These are phyloP conservation scores for Ascochyta viciae-villosae DNA, from an alignment of 2,329 filamentous ascomycete genomes.

Conservation along the genomic window DNA sequence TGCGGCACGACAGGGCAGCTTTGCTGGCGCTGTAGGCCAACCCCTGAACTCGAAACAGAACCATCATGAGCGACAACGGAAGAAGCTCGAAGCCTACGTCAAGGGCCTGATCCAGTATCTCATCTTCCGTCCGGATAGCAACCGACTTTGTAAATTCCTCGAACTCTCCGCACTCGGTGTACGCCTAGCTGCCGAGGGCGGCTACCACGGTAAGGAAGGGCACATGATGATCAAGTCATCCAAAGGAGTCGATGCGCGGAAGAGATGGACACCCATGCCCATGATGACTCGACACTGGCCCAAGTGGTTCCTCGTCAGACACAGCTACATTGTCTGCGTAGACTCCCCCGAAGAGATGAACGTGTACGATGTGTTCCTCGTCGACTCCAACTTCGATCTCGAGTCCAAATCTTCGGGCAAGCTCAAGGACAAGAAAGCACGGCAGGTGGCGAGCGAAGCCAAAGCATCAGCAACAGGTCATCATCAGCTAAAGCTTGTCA, in stretches of 20 bases:
- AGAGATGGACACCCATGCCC: constrained; percentile 77
- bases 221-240: constrained; percentile 90
- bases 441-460: constrained; percentile 70
- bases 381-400: constrained; percentile 86
- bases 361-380: constrained; percentile 97
- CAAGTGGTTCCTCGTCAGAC: constrained; percentile 97
- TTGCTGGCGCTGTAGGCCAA: constrained; percentile 48
- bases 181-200: constrained; percentile 90
- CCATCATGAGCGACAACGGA: constrained; percentile 82
- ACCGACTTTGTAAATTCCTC: constrained; percentile 92
- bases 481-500: constrained; percentile 86
- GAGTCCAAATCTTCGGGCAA: constrained; percentile 68
- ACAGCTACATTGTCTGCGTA: constrained; percentile 98
- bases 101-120: constrained; percentile 95
- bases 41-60: constrained; percentile 56
- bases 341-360: constrained; percentile 99
- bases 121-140: constrained; percentile 95
- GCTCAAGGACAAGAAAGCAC: constrained; percentile 60
- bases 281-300: constrained; percentile 84
- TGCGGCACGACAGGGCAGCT: constrained; percentile 47
- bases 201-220: constrained; percentile 97
- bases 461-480: constrained; percentile 72
- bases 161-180: constrained; percentile 94
- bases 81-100: constrained; percentile 86
- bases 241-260: constrained; percentile 85